Evolutionary conservation across 2,329 filamentous ascomycete genomes (phyloP).

Genomic region (Elsinoe necatrix): DNA sequence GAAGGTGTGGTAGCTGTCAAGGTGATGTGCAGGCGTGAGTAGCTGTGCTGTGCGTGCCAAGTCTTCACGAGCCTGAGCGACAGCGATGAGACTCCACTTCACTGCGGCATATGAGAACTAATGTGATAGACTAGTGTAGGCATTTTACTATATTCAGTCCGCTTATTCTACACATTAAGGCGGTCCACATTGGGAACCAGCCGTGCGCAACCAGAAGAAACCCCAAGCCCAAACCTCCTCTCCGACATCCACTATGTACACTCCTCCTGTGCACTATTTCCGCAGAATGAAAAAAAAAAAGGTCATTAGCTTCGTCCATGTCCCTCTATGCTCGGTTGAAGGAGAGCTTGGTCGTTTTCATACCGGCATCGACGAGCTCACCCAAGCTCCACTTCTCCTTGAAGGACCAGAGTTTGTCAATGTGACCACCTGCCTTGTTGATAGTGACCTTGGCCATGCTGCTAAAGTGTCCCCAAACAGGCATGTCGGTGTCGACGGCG

Average conservation of each 20-base stretch:
- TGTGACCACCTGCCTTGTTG: constrained; percentile 22
- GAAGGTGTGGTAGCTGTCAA: too few species aligned
- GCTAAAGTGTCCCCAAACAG: constrained; percentile 30
- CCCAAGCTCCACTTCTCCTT: neutral
- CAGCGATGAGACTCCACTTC: neutral
- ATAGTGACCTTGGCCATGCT: constrained; percentile 23
- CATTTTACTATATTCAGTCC: neutral
- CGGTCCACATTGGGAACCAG: neutral
- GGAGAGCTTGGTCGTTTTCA: neutral
- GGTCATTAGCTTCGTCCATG: neutral
- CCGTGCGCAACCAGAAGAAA: constrained; percentile 4
- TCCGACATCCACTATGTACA: neutral
- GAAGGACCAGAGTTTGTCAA: constrained; percentile 15
- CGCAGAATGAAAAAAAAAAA: neutral
- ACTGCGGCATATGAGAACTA: neutral
- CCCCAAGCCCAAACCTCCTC: neutral
- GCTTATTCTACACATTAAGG: constrained; percentile 13
- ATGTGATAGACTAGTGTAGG: neutral
- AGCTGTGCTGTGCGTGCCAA: too few species aligned
- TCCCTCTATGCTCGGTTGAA: neutral
- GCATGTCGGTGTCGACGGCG: constrained; percentile 29
- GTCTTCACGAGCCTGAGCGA: neutral
- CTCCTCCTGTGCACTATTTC: neutral
- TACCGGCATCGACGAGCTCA: neutral
- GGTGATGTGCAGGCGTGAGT: too few species aligned